Conservation (phyloP, 2,329 filamentous ascomycete genomes). For the Laburnicola sp. region DNA sequence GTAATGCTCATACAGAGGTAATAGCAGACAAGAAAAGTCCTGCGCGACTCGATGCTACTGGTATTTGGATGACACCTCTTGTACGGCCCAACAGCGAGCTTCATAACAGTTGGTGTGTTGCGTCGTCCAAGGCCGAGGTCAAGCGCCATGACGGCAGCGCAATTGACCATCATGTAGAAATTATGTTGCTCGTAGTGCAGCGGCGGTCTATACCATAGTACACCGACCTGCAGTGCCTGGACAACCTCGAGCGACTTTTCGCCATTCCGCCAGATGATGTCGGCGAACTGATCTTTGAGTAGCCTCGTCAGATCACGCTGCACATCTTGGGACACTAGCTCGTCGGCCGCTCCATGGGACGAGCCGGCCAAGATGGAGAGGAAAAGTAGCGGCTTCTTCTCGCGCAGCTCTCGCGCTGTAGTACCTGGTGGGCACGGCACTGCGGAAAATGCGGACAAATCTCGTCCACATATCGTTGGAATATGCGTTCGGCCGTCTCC, state of each 20-base stretch:
- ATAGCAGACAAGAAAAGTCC: constrained; percentile 65
- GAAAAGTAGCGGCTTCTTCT: constrained; percentile 63
- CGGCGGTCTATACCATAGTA: constrained; percentile 85
- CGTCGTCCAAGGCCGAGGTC: constrained; percentile 75
- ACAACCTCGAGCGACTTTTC: constrained; percentile 83
- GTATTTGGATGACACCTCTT: constrained; percentile 48
- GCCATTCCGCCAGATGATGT: constrained; percentile 72
- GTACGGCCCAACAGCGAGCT: constrained; percentile 40
- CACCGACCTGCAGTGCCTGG: constrained; percentile 73
- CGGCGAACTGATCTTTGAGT: constrained; percentile 71
- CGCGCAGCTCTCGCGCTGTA: constrained; percentile 58
- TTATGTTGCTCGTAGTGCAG: constrained; percentile 84
- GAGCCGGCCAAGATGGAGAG: constrained; percentile 60
- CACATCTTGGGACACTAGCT: constrained; percentile 53
- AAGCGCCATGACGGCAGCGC: constrained; percentile 78
- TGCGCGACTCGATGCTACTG: constrained; percentile 59
- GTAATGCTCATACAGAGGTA: constrained; percentile 61
- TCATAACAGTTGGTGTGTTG: constrained; percentile 49
- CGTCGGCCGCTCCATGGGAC: constrained; percentile 50
- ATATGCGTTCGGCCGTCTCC: constrained; percentile 59
- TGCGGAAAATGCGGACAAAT: constrained; percentile 59
- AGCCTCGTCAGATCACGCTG: constrained; percentile 69
- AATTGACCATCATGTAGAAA: constrained; percentile 84
- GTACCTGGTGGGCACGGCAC: constrained; percentile 61
- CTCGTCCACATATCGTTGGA: constrained; percentile 58